phyloP scores from a whole-genome alignment of 495 filamentous ascomycete species.

The Pseudoneurospora amorphoporcata region DNA sequence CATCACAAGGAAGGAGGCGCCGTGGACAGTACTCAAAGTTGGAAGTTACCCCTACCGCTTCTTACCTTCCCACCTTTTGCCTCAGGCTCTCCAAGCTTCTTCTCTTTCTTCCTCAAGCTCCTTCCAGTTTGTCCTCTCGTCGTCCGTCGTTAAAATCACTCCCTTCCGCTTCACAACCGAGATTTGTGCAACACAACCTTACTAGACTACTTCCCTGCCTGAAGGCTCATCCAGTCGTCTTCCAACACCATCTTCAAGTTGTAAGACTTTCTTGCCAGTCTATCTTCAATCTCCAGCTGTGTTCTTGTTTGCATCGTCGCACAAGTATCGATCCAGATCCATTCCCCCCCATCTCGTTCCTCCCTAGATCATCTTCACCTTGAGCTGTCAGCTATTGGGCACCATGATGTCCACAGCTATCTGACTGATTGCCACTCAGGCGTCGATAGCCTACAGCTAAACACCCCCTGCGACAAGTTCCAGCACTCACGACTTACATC shows the following conservation, averaged over 20 bases:
- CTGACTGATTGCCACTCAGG: not conserved
- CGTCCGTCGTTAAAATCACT: not conserved
- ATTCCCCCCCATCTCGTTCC: not conserved
- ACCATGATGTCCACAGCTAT: not conserved
- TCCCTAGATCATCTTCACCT: not conserved
- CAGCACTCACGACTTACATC: not conserved
- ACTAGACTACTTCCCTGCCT: not conserved
- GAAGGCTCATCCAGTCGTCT: not conserved
- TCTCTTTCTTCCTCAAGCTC: not conserved
- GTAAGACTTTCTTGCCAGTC: not conserved
- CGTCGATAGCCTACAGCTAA: not conserved
- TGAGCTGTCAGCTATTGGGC: not conserved
- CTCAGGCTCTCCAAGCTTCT: not conserved
- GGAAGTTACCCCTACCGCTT: not conserved
- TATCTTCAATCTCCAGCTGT: not conserved
- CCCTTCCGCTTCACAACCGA: not conserved
- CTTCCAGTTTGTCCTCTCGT: not conserved
- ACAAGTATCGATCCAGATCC: not conserved
- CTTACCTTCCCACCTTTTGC: not conserved
- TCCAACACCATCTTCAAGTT: not conserved
- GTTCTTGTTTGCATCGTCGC: not conserved
- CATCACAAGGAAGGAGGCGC: not conserved
- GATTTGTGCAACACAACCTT: not conserved
- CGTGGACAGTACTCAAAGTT: not conserved
- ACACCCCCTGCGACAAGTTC: no score